Evolutionary conservation across 768 basidiomycete species (phyloP).

Genomic region (Boletus subcaerulescens): DNA sequence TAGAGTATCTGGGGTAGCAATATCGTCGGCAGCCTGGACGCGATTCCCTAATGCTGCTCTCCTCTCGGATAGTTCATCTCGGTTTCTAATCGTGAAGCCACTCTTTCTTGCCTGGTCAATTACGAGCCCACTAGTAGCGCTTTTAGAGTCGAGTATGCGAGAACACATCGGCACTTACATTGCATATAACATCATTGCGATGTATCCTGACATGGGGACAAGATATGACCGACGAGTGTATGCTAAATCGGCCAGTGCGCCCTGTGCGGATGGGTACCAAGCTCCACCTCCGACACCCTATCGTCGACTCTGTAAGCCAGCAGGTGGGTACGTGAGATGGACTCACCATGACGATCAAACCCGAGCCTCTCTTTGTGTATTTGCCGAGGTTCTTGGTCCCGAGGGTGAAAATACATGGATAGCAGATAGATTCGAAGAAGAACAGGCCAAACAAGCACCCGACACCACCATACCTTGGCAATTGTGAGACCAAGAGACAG

Average conservation of each 20-base stretch:
- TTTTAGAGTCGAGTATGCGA: not conserved
- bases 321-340: not conserved
- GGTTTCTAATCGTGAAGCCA: slow-evolving; percentile 50
- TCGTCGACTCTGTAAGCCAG: not conserved
- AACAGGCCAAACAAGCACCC: slow-evolving; percentile 62
- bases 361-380: slow-evolving; percentile 59
- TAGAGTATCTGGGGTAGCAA: not conserved
- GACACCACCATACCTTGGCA: slow-evolving; percentile 53
- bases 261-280: slow-evolving; percentile 67
- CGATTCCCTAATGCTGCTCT: not conserved
- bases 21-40: not conserved
- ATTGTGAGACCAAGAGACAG: slow-evolving; percentile 46
- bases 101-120: slow-evolving; percentile 46
- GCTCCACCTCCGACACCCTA: slow-evolving; percentile 63
- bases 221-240: slow-evolving; percentile 56
- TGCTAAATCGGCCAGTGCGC: slow-evolving; percentile 47
- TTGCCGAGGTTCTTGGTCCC: slow-evolving; percentile 62
- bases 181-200: slow-evolving; percentile 56
- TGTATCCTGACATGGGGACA: slow-evolving; percentile 57
- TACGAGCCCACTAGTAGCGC: slow-evolving; percentile 46
- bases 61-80: slow-evolving; percentile 39
- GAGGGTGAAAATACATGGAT: slow-evolving; percentile 66
- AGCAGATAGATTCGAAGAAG: slow-evolving; percentile 77
- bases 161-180: slow-evolving; percentile 38
- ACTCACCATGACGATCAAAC: slow-evolving; percentile 58